Evolutionary conservation across 192 early-diverging fungal species (phyloP), one percentile per base, ranked within the genome.

Genomic region (Coemansia sp.): DNA sequence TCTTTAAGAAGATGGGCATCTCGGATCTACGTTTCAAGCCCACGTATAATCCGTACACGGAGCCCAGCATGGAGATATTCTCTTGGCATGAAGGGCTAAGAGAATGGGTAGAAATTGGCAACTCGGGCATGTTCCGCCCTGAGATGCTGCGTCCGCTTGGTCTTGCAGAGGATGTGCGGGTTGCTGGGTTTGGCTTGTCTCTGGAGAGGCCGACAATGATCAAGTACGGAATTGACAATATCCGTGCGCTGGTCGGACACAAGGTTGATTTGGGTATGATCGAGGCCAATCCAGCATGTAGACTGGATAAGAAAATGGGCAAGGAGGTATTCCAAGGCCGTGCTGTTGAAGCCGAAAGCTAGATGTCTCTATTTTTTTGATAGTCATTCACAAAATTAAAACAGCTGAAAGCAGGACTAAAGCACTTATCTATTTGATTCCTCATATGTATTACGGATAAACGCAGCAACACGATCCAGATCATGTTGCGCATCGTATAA

Each of bases 31-130:
- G 94, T 62, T 99, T 98, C 90, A 99, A 99, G 88, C 97, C 97
- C 57, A 94, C 97, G 4, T 99, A 95, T 85, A 99, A 99, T 82
- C 97, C 97, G 55, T 99, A 99, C 87, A 99, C 97, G 50, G 97
- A 99, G 79, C 97, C 97, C 33, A 92, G 89, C 67, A 93, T 99
- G 94, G 97, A 99, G 75, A 98, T 99, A 70, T 99, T 99, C 83
- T 91, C 95, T 51, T 99, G 91, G 86, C 96, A 98, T 74, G 87
- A 89, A 50, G 87, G 89, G 85, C 58, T 96, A 64, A 84, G 88
- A 54, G 88, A 88, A 72, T 98, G 93, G 92, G 91, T 97, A 32
- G 95, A 97, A 82, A 90, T 97, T 54, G 96, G 97, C 57, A 99
- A 99, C 89, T 92, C 90, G 23, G 97, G 97, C 59, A 97, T 99